Percentiles rank a stretch among this genome's conserved stretches.
These are phyloP conservation scores for Litsea cubeba DNA, from an alignment of 164 flowering plant species.

Conservation along the genomic window DNA sequence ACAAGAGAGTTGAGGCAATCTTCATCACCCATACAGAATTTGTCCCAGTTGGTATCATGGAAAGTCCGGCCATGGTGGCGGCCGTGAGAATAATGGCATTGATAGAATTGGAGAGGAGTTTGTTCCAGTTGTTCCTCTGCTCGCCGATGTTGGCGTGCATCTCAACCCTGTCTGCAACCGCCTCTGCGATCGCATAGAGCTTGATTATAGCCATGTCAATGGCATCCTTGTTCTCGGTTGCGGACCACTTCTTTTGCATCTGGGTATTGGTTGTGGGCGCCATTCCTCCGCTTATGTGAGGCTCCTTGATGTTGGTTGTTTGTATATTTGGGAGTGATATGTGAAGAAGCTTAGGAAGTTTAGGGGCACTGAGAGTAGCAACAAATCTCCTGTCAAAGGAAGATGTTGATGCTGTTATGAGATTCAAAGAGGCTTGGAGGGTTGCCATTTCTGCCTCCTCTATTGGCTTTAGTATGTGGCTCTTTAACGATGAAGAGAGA, in stretches of 20 bases:
- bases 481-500: not conserved
- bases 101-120: conserved; percentile 34
- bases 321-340: conserved; percentile 22
- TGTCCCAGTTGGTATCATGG: conserved; percentile 17
- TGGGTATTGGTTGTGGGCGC: conserved; percentile 4
- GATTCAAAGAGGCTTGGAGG: conserved; percentile 15
- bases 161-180: conserved; percentile 36
- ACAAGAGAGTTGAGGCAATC: conserved; percentile 38
- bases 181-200: conserved; percentile 36
- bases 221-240: not conserved
- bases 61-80: conserved; percentile 39
- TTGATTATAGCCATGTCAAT: conserved; percentile 7
- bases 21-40: conserved; percentile 32
- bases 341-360: not conserved
- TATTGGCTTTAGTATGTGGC: not conserved
- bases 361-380: conserved; percentile 20
- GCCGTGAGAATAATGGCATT: conserved; percentile 42
- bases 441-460: conserved; percentile 8
- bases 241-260: not conserved
- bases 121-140: conserved; percentile 51
- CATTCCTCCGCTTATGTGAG: not conserved
- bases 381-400: not conserved
- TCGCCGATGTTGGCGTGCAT: conserved; percentile 44
- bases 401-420: not conserved
- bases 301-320: conserved; percentile 12